Evolutionary conservation across 1,284 basidiomycete genomes (phyloP), one percentile per base, ranked within the genome.

Genomic region (Rhodotorula sp.): DNA sequence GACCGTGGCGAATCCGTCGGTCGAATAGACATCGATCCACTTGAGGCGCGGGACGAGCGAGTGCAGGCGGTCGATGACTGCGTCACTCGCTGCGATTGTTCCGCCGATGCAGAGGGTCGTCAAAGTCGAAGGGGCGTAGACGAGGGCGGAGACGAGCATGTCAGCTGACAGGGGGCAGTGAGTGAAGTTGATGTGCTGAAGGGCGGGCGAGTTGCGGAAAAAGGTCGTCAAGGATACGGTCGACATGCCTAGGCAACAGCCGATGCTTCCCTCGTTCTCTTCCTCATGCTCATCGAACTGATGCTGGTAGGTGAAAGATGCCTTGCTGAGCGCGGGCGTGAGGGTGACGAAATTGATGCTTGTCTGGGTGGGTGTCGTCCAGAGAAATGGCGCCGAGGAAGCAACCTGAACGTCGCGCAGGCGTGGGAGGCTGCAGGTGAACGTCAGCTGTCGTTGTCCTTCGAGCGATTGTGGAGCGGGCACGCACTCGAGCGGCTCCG

Each of bases 71-170:
- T 71, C 69, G 52, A 71, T 9, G 24, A 62, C 4, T 2, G 44
- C 22, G 26, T 68, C 63, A 2, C 28, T 50, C 18, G 60, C 61
- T 30, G 59, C 63, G 0, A 22, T 3, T 2, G 64, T 71, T 3
- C 59, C 67, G 24, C 67, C 66, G 48, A 71, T n/a, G 44, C 51
- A 26, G 18, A 71, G 64, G 2, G 34, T 22, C 16, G 48, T 57
- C 5, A 71, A 34, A 18, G 20, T n/a, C 26, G 53, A 16, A 4
- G 30, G 20, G 1, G 67, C 64, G 31, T 24, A 59, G 10, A 56
- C 50, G 4, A 69, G 47, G 1, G 61, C 40, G 4, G 60, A 3
- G 52, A 56, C 11, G 37, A 69, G 53, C 34, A 65, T 69, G 11
- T 34, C 26, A 5, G 26, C 18, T 1, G 31, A 15, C 16, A 59